These are phyloP conservation scores for Cladosporium sp. DNA, from an alignment of 2,329 filamentous ascomycete species.

Conservation along the genomic window DNA sequence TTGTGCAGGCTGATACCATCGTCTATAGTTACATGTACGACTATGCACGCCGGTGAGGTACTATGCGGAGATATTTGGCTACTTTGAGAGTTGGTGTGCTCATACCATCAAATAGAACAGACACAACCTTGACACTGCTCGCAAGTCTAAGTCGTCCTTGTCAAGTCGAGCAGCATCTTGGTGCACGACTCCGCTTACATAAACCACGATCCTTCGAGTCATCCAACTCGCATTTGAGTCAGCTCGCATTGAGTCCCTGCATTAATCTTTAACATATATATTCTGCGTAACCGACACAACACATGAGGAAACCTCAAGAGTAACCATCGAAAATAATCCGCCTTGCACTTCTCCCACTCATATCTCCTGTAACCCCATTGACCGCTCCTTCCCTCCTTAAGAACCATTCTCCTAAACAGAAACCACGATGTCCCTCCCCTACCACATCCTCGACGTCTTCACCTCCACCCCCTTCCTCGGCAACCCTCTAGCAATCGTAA, in stretches of 20 bases:
- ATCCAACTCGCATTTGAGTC: not conserved
- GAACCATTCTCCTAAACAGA: not conserved
- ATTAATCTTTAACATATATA: too few relatives aligned
- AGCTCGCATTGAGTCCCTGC: not conserved
- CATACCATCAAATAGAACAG: not conserved
- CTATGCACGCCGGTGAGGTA: not conserved
- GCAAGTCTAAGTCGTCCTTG: not conserved
- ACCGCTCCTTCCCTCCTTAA: not conserved
- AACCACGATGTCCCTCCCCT: not conserved
- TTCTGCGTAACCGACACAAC: too few relatives aligned
- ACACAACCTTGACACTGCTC: not conserved
- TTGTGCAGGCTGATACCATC: not conserved
- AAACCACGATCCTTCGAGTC: not conserved
- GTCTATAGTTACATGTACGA: not conserved
- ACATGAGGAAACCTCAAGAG: not conserved
- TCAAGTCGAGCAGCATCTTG: not conserved
- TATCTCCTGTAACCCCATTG: not conserved
- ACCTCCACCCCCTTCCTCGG: constrained; percentile 47
- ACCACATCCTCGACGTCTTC: constrained; percentile 44
- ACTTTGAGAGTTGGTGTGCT: not conserved
- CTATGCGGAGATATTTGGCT: too few relatives aligned
- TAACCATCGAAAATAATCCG: not conserved
- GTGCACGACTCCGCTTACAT: not conserved
- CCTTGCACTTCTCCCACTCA: not conserved
- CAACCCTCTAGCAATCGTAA: constrained; percentile 56